Evolutionary conservation across 495 filamentous ascomycete genomes (phyloP), one percentile per base, ranked within the genome.

Genomic region (Tuber microsphaerosporum): DNA sequence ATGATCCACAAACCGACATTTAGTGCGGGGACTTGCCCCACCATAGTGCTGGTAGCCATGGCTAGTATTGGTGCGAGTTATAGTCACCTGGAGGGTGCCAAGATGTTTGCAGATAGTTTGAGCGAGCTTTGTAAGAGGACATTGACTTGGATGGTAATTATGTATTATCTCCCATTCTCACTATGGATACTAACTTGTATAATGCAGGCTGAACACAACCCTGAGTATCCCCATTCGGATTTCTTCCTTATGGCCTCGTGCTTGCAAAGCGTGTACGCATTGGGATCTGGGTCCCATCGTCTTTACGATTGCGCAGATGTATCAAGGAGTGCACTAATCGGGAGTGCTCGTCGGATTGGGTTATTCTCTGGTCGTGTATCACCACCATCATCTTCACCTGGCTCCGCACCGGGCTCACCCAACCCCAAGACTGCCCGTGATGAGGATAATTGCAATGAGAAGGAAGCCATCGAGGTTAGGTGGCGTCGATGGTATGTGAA

Each of bases 31-130:
- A 79, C 73, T 8, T 82, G 78, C 39, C 82, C 82, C 43, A 82
- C 78, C 34, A 80, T 82, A 26, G 76, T 84, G 22, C 74, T 84
- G 34, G 76, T 82, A 10, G 77, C 82, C 8, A 84, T 84, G 82
- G 81, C 82, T 68, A 82, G 81, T 74, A 83, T 84, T 42, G 82
- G 82, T 1, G 82, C 82, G n/a, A 80, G 82, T 69, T 81, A 84
- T 43, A 81, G 79, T 68, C 72, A 83, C 34, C 70, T 84, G 4
- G 81, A 84, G 76, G 80, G 79, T 46, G 81, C 82, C 34, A 81
- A 81, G 70, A 56, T 75, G 34, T 82, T 84, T 75, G 82, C 82
- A 2, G 82, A 82, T 69, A 76, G 75, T 17, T 46, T 84, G 70
- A 84, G 82, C n/a, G 82, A 83, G 65, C 81, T 84, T 69, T 84